Evolutionary conservation across 768 basidiomycete species (phyloP).

Genomic region (Termitomyces sp.): DNA sequence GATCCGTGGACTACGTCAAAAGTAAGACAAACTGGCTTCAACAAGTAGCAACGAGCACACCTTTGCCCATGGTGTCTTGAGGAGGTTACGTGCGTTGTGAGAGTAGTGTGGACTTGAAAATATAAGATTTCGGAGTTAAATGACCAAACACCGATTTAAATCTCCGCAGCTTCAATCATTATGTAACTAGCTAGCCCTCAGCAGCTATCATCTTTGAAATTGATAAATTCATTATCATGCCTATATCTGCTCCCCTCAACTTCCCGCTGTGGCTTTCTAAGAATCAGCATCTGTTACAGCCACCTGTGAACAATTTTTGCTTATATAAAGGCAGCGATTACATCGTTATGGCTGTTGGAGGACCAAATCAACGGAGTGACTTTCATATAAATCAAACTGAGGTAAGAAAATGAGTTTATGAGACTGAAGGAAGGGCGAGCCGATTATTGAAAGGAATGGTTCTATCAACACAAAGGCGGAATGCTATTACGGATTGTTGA

Average conservation of each 20-base stretch:
- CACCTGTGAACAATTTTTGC: background rate
- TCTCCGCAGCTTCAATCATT: background rate
- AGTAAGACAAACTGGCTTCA: background rate
- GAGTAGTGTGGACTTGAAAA: background rate
- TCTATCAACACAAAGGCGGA: constrained; percentile 92
- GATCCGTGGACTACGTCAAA: constrained; percentile 82
- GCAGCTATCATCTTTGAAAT: too few relatives aligned
- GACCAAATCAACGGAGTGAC: constrained; percentile 90
- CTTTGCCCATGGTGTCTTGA: constrained; percentile 4
- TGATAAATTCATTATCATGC: background rate
- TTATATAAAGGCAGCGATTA: constrained; percentile 62
- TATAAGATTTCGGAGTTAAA: background rate
- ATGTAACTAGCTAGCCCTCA: too few relatives aligned
- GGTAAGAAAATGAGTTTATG: constrained; percentile 29
- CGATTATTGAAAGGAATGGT: constrained; percentile 96
- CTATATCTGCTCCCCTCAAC: constrained; percentile 58
- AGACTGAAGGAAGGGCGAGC: background rate
- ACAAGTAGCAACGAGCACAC: background rate
- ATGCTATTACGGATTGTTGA: constrained; percentile 90
- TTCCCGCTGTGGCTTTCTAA: constrained; percentile 84
- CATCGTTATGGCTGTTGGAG: constrained; percentile 94
- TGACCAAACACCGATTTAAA: background rate
- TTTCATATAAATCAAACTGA: constrained; percentile 97
- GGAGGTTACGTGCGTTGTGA: background rate
- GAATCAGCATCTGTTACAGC: constrained; percentile 68